phyloP scores from a whole-genome alignment of 441 rosid genomes.

The Syzygium syzygioides region DNA sequence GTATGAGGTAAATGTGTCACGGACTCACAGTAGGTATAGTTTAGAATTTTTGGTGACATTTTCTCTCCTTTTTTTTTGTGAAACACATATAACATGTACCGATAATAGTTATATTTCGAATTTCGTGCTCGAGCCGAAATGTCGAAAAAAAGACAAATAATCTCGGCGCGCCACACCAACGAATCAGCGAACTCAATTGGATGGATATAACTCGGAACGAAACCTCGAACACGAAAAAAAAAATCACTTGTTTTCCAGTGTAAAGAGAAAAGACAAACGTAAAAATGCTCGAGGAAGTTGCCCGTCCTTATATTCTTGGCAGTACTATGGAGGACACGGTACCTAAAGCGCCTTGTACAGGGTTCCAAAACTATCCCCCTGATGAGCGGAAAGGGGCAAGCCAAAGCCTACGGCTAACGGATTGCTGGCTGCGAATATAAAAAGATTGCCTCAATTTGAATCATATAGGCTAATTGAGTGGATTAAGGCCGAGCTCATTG shows the following conservation, averaged over 20 bases:
- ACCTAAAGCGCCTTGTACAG: too few relatives aligned
- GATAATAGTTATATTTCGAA: not conserved
- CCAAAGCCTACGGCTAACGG: too few relatives aligned
- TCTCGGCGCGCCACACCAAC: rapidly evolving
- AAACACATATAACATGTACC: rapidly evolving
- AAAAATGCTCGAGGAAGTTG: not conserved
- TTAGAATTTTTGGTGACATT: not conserved
- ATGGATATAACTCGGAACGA: not conserved
- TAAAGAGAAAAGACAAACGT: not conserved
- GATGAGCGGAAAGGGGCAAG: too few relatives aligned
- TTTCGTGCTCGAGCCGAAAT: rapidly evolving
- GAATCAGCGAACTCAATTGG: not conserved
- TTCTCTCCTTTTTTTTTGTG: rapidly evolving
- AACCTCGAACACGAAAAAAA: not conserved
- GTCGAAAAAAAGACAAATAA: not conserved
- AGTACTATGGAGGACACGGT: too few relatives aligned
- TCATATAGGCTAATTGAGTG: not conserved
- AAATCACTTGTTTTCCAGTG: not conserved
- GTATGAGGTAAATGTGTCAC: too few relatives aligned
- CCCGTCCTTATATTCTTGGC: not conserved
- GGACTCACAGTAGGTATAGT: too few relatives aligned
- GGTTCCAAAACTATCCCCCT: too few relatives aligned
- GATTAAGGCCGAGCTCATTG: rapidly evolving
- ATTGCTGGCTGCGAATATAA: too few relatives aligned
- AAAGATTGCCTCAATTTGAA: too few relatives aligned